phyloP scores from a whole-genome alignment of 352 stramenopile genomes.

The Pythium rhizo-oryzae region DNA sequence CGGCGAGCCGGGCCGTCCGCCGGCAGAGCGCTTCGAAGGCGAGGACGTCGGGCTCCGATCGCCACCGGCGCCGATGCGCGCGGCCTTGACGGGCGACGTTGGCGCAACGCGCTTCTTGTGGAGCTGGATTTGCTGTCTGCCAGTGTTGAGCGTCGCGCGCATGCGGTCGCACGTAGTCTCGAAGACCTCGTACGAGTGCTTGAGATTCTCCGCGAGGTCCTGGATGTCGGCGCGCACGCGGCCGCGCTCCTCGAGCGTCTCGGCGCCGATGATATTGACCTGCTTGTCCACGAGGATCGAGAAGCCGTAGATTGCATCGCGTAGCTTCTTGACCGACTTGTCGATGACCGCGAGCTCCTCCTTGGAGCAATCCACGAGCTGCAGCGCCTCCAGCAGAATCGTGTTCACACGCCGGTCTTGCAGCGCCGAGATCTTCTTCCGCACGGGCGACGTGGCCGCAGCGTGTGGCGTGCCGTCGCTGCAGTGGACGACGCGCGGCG shows the following conservation, averaged over 20 bases:
- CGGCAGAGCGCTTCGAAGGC: background rate
- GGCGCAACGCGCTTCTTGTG: constrained; percentile 49
- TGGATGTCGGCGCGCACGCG: constrained; percentile 65
- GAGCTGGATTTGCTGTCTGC: constrained; percentile 53
- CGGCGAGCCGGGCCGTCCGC: background rate
- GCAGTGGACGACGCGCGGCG: constrained; percentile 16
- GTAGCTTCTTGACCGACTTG: constrained; percentile 54
- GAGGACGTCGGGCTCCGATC: constrained; percentile 8
- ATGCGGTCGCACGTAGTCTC: constrained; percentile 61
- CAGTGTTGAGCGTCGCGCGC: constrained; percentile 49
- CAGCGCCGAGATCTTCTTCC: constrained; percentile 61
- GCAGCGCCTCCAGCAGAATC: constrained; percentile 59
- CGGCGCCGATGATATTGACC: constrained; percentile 58
- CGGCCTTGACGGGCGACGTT: background rate
- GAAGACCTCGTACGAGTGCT: constrained; percentile 53
- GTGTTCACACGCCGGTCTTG: constrained; percentile 63
- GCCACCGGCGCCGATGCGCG: background rate
- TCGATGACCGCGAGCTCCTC: constrained; percentile 65
- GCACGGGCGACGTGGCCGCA: constrained; percentile 37
- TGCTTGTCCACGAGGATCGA: constrained; percentile 78
- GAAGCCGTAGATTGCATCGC: constrained; percentile 65
- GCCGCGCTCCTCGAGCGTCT: constrained; percentile 45
- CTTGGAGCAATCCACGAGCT: constrained; percentile 63
- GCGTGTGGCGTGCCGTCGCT: constrained; percentile 13
- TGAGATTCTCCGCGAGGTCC: constrained; percentile 59